Conservation (phyloP, 1,139 yeast genomes). For the Ashbya aceris region DNA sequence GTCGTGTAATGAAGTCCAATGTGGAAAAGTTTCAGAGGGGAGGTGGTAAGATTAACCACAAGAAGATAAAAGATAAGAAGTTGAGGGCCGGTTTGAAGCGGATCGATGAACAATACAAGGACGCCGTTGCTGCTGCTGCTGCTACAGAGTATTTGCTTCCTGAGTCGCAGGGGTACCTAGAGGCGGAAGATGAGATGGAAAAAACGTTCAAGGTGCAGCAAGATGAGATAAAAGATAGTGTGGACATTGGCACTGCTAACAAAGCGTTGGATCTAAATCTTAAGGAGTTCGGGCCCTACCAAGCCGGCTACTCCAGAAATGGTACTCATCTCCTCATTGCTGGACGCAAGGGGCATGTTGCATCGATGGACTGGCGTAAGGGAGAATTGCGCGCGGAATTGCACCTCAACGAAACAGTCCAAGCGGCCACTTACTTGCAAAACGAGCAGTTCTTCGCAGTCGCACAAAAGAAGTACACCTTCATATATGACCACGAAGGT, state of each 20-base stretch:
- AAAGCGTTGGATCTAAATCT: constrained; percentile 70
- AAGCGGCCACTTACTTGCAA: constrained; percentile 83
- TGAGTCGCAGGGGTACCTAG: constrained; percentile 78
- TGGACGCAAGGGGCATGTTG: constrained; percentile 90
- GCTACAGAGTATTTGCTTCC: constrained; percentile 78
- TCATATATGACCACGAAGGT: constrained; percentile 85
- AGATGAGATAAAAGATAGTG: constrained; percentile 66
- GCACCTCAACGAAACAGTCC: constrained; percentile 77
- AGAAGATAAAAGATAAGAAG: constrained; percentile 44
- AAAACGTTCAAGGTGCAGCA: constrained; percentile 80
- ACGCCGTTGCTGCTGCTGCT: constrained; percentile 73
- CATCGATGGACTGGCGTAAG: constrained; percentile 91
- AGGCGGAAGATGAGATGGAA: constrained; percentile 87
- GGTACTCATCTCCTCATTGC: constrained; percentile 81
- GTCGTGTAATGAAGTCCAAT: constrained; percentile 17
- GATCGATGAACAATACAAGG: constrained; percentile 63
- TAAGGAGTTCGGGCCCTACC: constrained; percentile 80
- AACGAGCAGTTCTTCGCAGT: constrained; percentile 92
- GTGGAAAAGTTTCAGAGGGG: constrained; percentile 26
- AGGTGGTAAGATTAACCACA: constrained; percentile 12
- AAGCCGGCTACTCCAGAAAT: constrained; percentile 69
- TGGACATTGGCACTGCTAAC: constrained; percentile 65
- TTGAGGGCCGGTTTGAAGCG: constrained; percentile 56
- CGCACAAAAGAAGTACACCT: constrained; percentile 92
- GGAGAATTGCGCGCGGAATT: constrained; percentile 77